Evolutionary conservation across 2,329 filamentous ascomycete species (phyloP).

Genomic region (Colletotrichum caudatum): DNA sequence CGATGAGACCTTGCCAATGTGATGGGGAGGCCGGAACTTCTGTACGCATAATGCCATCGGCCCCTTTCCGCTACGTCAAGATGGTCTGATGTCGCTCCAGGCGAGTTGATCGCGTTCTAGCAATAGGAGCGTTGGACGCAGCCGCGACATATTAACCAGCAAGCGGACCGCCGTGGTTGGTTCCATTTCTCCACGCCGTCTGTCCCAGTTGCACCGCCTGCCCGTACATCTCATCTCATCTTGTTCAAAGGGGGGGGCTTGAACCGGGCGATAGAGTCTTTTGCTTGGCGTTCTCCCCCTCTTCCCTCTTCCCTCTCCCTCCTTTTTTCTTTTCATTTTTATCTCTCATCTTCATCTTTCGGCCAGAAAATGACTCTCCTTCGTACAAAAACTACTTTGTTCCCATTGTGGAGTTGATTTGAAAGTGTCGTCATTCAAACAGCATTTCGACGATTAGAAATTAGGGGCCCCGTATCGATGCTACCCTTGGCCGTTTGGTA

Average conservation of each 20-base stretch:
- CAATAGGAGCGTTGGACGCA: background rate
- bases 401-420: background rate
- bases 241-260: background rate
- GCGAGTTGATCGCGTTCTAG: background rate
- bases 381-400: background rate
- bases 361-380: no score
- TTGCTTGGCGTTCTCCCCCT: background rate
- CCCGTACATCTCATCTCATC: background rate
- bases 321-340: background rate
- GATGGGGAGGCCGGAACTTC: slow-evolving; percentile 5
- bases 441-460: background rate
- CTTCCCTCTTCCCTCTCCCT: no score
- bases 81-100: slow-evolving; percentile 22
- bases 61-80: background rate
- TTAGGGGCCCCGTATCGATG: background rate
- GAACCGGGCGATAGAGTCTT: background rate
- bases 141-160: background rate
- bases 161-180: background rate
- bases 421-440: slow-evolving; percentile 13
- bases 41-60: slow-evolving; percentile 4
- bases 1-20: slow-evolving; percentile 17
- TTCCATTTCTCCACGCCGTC: background rate
- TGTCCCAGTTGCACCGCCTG: background rate
- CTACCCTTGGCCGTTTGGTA: background rate
- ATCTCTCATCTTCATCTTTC: no score